phyloP scores from a whole-genome alignment of 768 basidiomycete genomes.

The Boletus subparvulus region DNA sequence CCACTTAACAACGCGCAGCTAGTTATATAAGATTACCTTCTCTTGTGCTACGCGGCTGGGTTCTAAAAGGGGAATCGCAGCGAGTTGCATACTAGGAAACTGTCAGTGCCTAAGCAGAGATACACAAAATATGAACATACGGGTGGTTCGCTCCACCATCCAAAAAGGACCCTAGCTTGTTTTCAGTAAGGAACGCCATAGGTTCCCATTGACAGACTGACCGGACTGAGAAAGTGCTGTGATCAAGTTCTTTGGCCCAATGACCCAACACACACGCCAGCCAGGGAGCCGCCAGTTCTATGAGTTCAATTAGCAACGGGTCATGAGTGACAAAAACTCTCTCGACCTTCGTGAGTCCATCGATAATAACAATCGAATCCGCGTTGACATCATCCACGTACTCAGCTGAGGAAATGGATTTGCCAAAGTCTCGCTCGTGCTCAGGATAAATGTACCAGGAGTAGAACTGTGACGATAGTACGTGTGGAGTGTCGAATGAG shows the following conservation, averaged over 20 bases:
- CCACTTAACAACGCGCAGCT: not conserved
- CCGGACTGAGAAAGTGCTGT: slow-evolving; percentile 91
- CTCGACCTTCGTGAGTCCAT: slow-evolving; percentile 85
- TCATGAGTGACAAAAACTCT: not conserved
- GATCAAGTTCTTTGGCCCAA: slow-evolving; percentile 86
- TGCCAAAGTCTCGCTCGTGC: slow-evolving; percentile 66
- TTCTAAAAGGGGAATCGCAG: slow-evolving; percentile 81
- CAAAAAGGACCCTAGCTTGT: slow-evolving; percentile 68
- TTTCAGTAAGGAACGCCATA: not conserved
- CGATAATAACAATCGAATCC: slow-evolving; percentile 82
- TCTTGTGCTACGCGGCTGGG: slow-evolving; percentile 66
- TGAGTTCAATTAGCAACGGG: slow-evolving; percentile 13
- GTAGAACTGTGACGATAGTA: slow-evolving; percentile 61
- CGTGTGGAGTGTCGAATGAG: not conserved
- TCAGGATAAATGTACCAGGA: slow-evolving; percentile 95
- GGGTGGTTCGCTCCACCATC: slow-evolving; percentile 95
- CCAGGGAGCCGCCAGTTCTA: slow-evolving; percentile 95
- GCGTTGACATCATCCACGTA: slow-evolving; percentile 86
- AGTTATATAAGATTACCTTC: slow-evolving; percentile 43
- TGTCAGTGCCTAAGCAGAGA: not conserved
- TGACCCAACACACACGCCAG: slow-evolving; percentile 92
- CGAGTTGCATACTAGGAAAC: slow-evolving; percentile 69
- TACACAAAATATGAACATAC: slow-evolving; percentile 42
- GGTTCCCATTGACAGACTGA: slow-evolving; percentile 17
- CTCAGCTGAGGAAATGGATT: slow-evolving; percentile 77